Evolutionary conservation across 129 eudicot genomes (phyloP), one percentile per base, ranked within the genome.

Genomic region (Chrysanthemum lavandulifolium): DNA sequence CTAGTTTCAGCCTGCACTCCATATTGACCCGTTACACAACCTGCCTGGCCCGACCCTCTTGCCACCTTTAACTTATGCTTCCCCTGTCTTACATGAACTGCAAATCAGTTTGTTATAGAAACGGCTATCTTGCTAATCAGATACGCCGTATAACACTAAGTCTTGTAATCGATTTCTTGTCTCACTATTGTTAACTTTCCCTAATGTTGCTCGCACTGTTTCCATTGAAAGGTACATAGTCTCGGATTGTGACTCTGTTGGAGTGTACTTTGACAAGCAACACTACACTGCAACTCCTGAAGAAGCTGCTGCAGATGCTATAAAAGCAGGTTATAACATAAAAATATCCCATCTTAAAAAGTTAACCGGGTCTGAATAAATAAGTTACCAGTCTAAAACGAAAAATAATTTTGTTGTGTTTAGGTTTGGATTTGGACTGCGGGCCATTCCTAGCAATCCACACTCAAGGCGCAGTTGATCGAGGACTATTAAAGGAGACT

Each of bases 351-450:
- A n/a, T n/a, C 59, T 56, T 4, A 10, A 58, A 18, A 50, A 29
- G 6, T n/a, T 63, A 14, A 19, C 25, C 3, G 15, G 43, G 62
- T 18, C 27, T 6, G 10, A 68, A 23, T 50, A 10, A 12, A 69
- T 10, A 9, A 10, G 19, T 55, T 11, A 54, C 11, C 8, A 16
- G 3, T 55, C 56, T 8, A 2, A 71, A 36, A 0, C 10, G 3
- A 3, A 8, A 40, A 25, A 31, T 8, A 2, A 36, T 71, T 64
- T 67, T 52, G 5, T 49, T 14, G 13, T 47, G 1, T 64, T 31
- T 73, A 90, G 96, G 97, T 70, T 74, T 92, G 86, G 98, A 92
- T 82, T 87, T 92, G 95, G 96, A 92, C 57, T 92, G 98, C 47
- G 98, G 95, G 71, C 86, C 95, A 31, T 92, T 87, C 67, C 79